Conservation (phyloP, 352 stramenopile genomes). For the Thalassiosira pacifica region DNA sequence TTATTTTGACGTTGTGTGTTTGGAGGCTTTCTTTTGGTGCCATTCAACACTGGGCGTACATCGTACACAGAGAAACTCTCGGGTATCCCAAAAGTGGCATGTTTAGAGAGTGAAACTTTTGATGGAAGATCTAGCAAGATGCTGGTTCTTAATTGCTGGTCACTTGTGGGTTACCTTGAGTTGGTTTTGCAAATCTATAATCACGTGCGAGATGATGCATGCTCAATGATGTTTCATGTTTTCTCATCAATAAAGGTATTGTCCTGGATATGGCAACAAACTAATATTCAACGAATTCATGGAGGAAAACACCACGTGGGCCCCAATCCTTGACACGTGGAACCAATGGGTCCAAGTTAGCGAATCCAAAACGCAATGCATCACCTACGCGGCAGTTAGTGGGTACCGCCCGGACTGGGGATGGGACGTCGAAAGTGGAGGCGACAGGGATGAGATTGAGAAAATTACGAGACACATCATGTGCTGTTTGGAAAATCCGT, state of each 20-base stretch:
- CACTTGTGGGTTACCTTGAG: no score
- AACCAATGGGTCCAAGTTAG: slow-evolving; percentile 58
- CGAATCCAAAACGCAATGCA: slow-evolving; percentile 13
- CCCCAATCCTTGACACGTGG: slow-evolving; percentile 26
- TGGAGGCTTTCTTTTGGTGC: no score
- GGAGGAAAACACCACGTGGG: slow-evolving; percentile 48
- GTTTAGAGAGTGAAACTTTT: no score
- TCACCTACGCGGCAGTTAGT: slow-evolving; percentile 28
- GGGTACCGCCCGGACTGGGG: slow-evolving; percentile 18
- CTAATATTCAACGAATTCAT: slow-evolving; percentile 48
- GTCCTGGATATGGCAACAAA: slow-evolving; percentile 24
- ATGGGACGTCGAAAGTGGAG: background rate
- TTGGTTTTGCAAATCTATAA: background rate
- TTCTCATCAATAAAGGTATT: slow-evolving; percentile 32
- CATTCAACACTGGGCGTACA: no score
- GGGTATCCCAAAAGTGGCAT: no score
- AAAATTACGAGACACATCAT: slow-evolving; percentile 45
- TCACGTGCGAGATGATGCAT: background rate
- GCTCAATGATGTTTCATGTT: background rate
- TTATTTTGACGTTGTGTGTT: no score
- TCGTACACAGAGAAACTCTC: no score
- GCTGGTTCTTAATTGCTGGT: no score
- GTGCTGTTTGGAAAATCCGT: slow-evolving; percentile 41
- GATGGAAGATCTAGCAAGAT: no score
- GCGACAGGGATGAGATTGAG: slow-evolving; percentile 1